Base-by-base conservation (phyloP, 2,329 filamentous ascomycete genomes). In the Scortechinia acanthostroma region DNA sequence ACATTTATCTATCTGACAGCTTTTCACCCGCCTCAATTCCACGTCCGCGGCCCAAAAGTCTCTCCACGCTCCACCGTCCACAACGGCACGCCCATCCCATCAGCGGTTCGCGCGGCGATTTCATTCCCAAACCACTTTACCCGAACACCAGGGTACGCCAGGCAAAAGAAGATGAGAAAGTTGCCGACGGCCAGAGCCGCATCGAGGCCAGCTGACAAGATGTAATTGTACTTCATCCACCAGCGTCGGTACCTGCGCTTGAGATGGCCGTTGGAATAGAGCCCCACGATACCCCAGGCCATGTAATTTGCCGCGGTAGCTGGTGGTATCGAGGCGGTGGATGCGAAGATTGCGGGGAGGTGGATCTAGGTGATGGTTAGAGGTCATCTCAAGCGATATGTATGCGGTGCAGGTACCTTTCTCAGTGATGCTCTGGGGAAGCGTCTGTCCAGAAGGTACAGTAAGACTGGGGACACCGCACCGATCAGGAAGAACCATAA, bases 151-250 rank as follows among this genome's bases (percentile, higher is more conserved):
- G 25, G 25, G n/a, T 30, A 30, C 10, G n/a, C 25, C 10, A 30
- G 25, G n/a, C 25, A 30, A 17, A 74, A 58, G 56, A 77, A 71
- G 43, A 77, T 72, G n/a, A 76, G 47, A 20, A 77, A 66, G 1
- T 69, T 70, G 33, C 60, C 66, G 19, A 76, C 55, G 1, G 66
- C 66, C 1, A 75, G 58, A 15, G 72, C 73, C 14, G 65, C 61
- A 51, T 77, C 74, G 42, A 78, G 53, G 2, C 68, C 73, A 0
- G 73, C 74, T 4, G 72, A 74, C 0, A 71, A 65, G 46, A 77
- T 62, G 50, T 77, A 77, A 57, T 77, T 77, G 57, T 74, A 77
- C 47, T 69, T 63, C 53, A 67, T 66, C 74, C 73, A 77, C 73
- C 73, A 77, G 3, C 69, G 71, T 6, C 60, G 60, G 55, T 61